Evolutionary conservation across 495 filamentous ascomycete species (phyloP), one percentile per base, ranked within the genome.

Genomic region (Lindgomyces ingoldianus): DNA sequence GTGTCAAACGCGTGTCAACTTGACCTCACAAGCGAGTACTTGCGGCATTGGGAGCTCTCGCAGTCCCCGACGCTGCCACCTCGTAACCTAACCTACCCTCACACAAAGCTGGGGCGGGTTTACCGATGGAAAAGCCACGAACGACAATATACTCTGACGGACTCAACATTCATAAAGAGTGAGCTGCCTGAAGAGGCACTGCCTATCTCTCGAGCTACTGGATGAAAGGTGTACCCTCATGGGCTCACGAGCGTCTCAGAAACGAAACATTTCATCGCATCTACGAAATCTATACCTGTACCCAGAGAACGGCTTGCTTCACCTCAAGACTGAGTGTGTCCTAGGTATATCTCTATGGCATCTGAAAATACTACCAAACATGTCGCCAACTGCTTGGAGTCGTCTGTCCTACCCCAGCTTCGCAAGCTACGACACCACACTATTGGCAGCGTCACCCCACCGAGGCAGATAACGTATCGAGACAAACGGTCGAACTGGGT

Each of bases 161-260:
- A 49, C 26, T 60, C 45, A 51, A 60, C 57, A 16, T 60, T 62
- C 26, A 62, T 48, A 8, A 62, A 62, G 59, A 53, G 59, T 19
- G 59, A 62, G 33, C 48, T 62, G 21, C 29, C n/a, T 36, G 22
- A 62, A 27, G 49, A 54, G 10, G 59, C n/a, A 51, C 42, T 60
- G 24, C 49, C 49, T 45, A 53, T 19, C 14, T 54, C 48, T 45
- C n/a, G 29, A 41, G 26, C 22, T 45, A 62, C 47, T 39, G 33
- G 49, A 4, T 16, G 33, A 45, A 42, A n/a, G 18, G 24, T 62
- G 21, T 30, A 45, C 9, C 59, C 26, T 33, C 14, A 26, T 54
- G 48, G 47, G 39, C 59, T 54, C 29, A 21, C 21, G 59, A 62
- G 49, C 59, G 59, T 19, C 48, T 62, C 18, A 6, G 25, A 54